These are phyloP conservation scores for Plantago elongata DNA, from an alignment of 257 asterid species.

Conservation along the genomic window DNA sequence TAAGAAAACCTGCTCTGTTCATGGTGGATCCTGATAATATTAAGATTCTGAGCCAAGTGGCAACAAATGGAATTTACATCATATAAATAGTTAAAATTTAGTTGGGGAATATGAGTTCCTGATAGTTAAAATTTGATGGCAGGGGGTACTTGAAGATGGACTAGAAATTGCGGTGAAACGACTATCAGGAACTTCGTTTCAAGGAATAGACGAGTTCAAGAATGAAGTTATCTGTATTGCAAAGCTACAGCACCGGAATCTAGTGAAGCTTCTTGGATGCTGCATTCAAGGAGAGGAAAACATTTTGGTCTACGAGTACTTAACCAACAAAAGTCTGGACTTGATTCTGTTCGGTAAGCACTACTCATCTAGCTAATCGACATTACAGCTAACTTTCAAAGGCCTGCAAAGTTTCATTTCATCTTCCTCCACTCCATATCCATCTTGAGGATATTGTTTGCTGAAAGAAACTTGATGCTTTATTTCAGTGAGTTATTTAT, in stretches of 20 bases:
- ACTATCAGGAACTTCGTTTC: conserved; percentile 10
- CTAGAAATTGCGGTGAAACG: conserved; percentile 23
- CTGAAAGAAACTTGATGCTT: too few species aligned
- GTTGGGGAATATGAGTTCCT: neutral
- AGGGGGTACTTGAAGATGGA: conserved; percentile 20
- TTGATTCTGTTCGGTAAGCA: conserved; percentile 23
- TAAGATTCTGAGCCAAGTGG: too few species aligned
- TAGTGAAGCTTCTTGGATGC: conserved; percentile 15
- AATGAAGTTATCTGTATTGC: conserved; percentile 14
- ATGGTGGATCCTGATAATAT: too few species aligned
- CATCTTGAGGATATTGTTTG: too few species aligned
- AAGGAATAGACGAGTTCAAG: conserved; percentile 18
- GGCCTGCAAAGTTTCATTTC: neutral
- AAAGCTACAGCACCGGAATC: conserved; percentile 20
- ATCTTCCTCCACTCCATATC: neutral
- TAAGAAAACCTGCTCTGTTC: too few species aligned
- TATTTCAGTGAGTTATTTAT: neutral
- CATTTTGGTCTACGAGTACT: conserved; percentile 29
- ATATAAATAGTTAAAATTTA: too few species aligned
- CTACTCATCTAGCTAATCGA: too few species aligned
- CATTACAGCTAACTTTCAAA: neutral
- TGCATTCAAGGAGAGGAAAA: conserved; percentile 16
- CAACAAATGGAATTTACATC: neutral
- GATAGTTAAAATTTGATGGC: neutral
- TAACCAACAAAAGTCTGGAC: conserved; percentile 42